A percentile compares a stretch with the other conserved stretches of the same genome.
Evolutionary conservation across 108 stramenopile genomes (phyloP).

Genomic region (Skeletonema costatum): DNA sequence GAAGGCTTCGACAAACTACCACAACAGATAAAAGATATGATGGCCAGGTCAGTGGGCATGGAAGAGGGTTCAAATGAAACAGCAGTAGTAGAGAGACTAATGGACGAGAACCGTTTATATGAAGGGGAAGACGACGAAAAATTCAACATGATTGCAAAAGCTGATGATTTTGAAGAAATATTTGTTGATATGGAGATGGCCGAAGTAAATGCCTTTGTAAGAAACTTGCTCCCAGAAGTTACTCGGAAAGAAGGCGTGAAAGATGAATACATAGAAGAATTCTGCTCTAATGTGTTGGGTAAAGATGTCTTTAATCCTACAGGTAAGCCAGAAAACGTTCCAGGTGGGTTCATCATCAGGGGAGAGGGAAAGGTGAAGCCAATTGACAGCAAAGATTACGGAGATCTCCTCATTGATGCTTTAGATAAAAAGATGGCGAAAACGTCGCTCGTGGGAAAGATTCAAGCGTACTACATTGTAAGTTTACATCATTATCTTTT

Average conservation of each 20-base stretch:
- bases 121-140: conserved; percentile 27
- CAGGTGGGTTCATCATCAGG: conserved; percentile 73
- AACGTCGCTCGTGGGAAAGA: conserved; percentile 43
- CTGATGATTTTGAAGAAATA: conserved; percentile 35
- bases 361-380: conserved; percentile 42
- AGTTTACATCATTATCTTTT: too few species aligned
- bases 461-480: conserved; percentile 63
- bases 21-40: conserved; percentile 38
- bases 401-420: conserved; percentile 51
- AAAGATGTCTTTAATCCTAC: conserved; percentile 58
- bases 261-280: conserved; percentile 52
- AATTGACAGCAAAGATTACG: conserved; percentile 31
- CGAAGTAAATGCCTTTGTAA: conserved; percentile 58
- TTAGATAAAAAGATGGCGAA: conserved; percentile 37
- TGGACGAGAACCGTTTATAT: conserved; percentile 29
- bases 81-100: conserved; percentile 40
- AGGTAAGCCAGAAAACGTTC: conserved; percentile 65
- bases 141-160: conserved; percentile 24
- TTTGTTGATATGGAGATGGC: conserved; percentile 64
- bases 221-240: conserved; percentile 57
- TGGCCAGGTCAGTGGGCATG: conserved; percentile 42
- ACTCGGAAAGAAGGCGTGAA: conserved; percentile 50
- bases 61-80: conserved; percentile 40
- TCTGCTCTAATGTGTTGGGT: conserved; percentile 48
- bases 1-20: conserved; percentile 31